A percentile compares a stretch with the other conserved stretches of the same genome.
Evolutionary conservation across 1,139 yeast species (phyloP).

Genomic region (Blastobotrys serpentis): DNA sequence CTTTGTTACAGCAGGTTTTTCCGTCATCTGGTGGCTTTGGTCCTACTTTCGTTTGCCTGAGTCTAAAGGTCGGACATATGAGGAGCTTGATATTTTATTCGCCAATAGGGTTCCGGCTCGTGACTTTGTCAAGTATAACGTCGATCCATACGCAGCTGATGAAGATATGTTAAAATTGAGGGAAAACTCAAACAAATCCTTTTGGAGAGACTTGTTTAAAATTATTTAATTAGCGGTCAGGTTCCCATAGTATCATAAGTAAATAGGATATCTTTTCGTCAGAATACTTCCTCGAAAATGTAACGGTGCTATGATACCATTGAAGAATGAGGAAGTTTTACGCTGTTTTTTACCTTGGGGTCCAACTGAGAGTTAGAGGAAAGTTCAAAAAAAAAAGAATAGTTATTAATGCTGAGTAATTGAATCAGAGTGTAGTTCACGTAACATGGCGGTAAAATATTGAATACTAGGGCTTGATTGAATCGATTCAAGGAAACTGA

Average conservation of each 20-base stretch:
- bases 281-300: too few relatives aligned
- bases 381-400: neutral
- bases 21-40: slow-evolving; percentile 41
- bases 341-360: too few relatives aligned
- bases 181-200: neutral
- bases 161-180: slow-evolving; percentile 1
- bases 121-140: slow-evolving; percentile 16
- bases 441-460: slow-evolving; percentile 9
- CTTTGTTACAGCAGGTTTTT: slow-evolving; percentile 53
- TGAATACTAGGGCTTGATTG: slow-evolving; percentile 10
- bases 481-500: slow-evolving; percentile 13
- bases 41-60: slow-evolving; percentile 57
- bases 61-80: slow-evolving; percentile 55
- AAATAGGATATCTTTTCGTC: neutral
- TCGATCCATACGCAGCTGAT: slow-evolving; percentile 8
- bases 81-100: slow-evolving; percentile 48
- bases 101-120: slow-evolving; percentile 28
- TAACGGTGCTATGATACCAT: too few relatives aligned
- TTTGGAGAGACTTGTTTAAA: neutral
- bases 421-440: neutral
- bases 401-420: neutral
- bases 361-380: too few relatives aligned
- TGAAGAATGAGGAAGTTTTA: too few relatives aligned
- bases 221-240: too few relatives aligned
- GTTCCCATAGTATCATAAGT: neutral